Percentiles rank a stretch among this genome's conserved stretches.
phyloP scores from a whole-genome alignment of 73 alveolate species.

The Paraurostyla sp. region DNA sequence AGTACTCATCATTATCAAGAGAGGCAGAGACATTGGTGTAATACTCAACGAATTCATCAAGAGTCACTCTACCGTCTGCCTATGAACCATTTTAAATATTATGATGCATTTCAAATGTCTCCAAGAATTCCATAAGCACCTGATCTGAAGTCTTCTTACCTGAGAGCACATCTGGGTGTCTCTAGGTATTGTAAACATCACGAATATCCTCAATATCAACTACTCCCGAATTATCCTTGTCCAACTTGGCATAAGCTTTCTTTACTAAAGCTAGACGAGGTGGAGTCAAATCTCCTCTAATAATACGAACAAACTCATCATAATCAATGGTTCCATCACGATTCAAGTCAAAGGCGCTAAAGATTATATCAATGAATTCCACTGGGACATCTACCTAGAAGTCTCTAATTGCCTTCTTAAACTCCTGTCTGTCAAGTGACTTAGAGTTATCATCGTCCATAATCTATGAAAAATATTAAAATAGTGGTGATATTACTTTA shows the following conservation, averaged over 20 bases:
- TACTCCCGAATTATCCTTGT: slow-evolving; percentile 74
- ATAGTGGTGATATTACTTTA: slow-evolving; percentile 31
- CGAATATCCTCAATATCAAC: slow-evolving; percentile 84
- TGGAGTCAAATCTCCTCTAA: slow-evolving; percentile 80
- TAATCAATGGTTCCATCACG: slow-evolving; percentile 66
- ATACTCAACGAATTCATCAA: slow-evolving; percentile 86
- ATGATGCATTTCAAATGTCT: slow-evolving; percentile 66
- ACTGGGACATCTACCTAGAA: slow-evolving; percentile 55
- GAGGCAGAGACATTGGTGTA: slow-evolving; percentile 87
- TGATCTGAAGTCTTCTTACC: slow-evolving; percentile 64
- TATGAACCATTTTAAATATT: slow-evolving; percentile 68
- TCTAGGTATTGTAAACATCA: slow-evolving; percentile 71
- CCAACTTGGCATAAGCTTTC: slow-evolving; percentile 74
- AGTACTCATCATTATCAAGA: slow-evolving; percentile 82
- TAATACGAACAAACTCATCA: slow-evolving; percentile 76
- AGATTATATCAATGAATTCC: slow-evolving; percentile 44
- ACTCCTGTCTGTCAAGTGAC: slow-evolving; percentile 67
- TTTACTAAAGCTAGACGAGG: slow-evolving; percentile 67
- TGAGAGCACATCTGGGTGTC: slow-evolving; percentile 54
- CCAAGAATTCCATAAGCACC: slow-evolving; percentile 57
- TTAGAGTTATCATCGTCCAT: slow-evolving; percentile 80
- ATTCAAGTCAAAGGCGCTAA: slow-evolving; percentile 61
- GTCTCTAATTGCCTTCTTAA: slow-evolving; percentile 66
- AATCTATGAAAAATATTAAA: slow-evolving; percentile 34
- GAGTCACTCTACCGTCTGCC: slow-evolving; percentile 75